phyloP scores from a whole-genome alignment of 441 rosid genomes.

The Melastoma candidum region DNA sequence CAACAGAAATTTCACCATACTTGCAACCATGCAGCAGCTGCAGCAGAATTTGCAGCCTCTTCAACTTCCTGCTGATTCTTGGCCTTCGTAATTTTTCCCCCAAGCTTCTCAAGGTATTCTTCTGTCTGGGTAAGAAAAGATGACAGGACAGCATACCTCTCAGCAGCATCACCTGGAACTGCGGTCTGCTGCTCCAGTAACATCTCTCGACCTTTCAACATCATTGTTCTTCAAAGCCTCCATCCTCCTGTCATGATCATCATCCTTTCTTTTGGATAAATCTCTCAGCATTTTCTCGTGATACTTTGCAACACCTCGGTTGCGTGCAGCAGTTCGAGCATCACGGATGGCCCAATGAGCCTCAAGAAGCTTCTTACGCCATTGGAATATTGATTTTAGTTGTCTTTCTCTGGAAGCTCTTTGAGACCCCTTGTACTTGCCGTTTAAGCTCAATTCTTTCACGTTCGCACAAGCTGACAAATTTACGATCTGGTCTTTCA shows the following conservation, averaged over 20 bases:
- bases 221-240: constrained; percentile 99
- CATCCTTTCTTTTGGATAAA: constrained; percentile 94
- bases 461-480: constrained; percentile 95
- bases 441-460: constrained; percentile 90
- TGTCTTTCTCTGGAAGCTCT: constrained; percentile 92
- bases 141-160: constrained; percentile 95
- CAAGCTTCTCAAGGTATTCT: constrained; percentile 92
- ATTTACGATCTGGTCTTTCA: constrained; percentile 95
- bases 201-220: constrained; percentile 99
- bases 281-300: constrained; percentile 96
- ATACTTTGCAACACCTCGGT: constrained; percentile 99
- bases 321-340: constrained; percentile 77
- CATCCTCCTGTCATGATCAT: constrained; percentile 95
- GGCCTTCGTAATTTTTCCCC: constrained; percentile 87
- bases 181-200: constrained; percentile 95
- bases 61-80: constrained; percentile 98
- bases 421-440: constrained; percentile 78
- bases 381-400: constrained; percentile 88
- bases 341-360: constrained; percentile 99
- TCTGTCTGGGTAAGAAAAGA: constrained; percentile 97
- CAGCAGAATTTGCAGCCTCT: constrained; percentile 98
- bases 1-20: constrained; percentile 23
- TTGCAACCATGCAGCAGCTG: constrained; percentile 89
- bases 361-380: constrained; percentile 99
- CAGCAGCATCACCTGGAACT: constrained; percentile 87